Evolutionary conservation across 108 stramenopile species (phyloP), one percentile per base, ranked within the genome.

Genomic region (Conticribra weissflogii): DNA sequence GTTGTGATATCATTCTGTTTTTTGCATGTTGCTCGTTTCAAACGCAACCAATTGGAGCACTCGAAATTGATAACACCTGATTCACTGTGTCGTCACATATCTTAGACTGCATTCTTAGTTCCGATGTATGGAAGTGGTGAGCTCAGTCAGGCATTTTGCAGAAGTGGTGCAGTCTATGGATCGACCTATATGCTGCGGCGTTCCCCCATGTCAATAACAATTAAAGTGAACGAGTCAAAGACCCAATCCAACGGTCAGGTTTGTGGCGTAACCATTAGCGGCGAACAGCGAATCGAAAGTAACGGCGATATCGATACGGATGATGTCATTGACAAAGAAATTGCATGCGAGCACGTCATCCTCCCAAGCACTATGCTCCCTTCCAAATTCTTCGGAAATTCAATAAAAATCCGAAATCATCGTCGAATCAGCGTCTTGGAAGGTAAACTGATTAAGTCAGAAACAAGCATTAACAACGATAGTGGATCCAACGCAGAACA

Each of bases 41-140:
- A 41, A 9, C 8, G 36, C 36, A 41, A 9, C 12, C 36, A 41
- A 12, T 12, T 9, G 5, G 36, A 9, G 5, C 12, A 12, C 36
- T 41, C 5, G 36, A 9, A 41, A 12, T 5, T 9, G 36, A 5
- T 41, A 12, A 41, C 12, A 41, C 5, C 12, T 41, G 8, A 12
- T 9, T 5, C 12, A 12, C 36, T 41, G 36, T 12, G 5, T 41
- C 36, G 12, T 41, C 36, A 41, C 36, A 41, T 41, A 41, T 41
- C 36, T 9, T 12, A 41, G 36, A 93, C 92, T 21, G 92, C 89
- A 2, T 90, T 93, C 57, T 73, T 93, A 19, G 53, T 79, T 34
- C 85, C 89, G 28, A 56, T 93, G 67, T 93, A 93, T 71, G 92
- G 92, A 22, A 88, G 83, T 64, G 92, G 92, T 15, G 92, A 93